Evolutionary conservation across 2,329 filamentous ascomycete genomes (phyloP), one percentile per base, ranked within the genome.

Genomic region (Penicillium sp.): DNA sequence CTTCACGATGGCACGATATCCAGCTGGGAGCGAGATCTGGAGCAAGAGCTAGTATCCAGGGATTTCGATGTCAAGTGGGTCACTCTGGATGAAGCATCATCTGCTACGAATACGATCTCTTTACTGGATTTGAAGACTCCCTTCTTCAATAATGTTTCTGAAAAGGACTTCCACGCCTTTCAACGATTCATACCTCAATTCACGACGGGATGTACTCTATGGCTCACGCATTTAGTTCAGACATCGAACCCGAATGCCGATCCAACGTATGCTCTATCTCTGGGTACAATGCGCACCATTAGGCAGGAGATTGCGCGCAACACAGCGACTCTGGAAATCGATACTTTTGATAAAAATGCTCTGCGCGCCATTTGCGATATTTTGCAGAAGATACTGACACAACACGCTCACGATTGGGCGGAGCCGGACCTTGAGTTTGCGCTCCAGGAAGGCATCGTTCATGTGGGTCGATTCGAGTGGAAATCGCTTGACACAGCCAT

Each of bases 391-490:
- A 51, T 60, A 9, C 31, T 47, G 10, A 14, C n/a, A 16, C 40
- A 40, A 2, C 39, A 40, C n/a, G 16, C 8, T 0, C 13, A 26
- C 4, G 42, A 26, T 3, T 23, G 45, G n/a, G 33, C 44, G 6
- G 54, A 60, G 26, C 52, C 55, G 43, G 59, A 61, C 8, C 61
- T 48, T 28, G 23, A 50, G 7, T 23, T 54, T 3, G 24, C 37
- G 2, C 21, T 21, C 11, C 33, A 53, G 8, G 34, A 51, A 10
- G 51, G 21, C 48, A 8, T 40, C 18, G 39, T 58, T 19, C 24
- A 63, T 58, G 47, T 57, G 33, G 33, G 43, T 34, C 39, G 59
- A 9, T 61, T 37, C 21, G 46, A 58, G 16, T 59, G 56, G 56
- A 1, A 16, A n/a, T n/a, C n/a, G n/a, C n/a, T n/a, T n/a, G n/a